A percentile compares a stretch with the other conserved stretches of the same genome.
phyloP scores from a whole-genome alignment of 805 yeast genomes.

The Monosporozyma solicola region DNA sequence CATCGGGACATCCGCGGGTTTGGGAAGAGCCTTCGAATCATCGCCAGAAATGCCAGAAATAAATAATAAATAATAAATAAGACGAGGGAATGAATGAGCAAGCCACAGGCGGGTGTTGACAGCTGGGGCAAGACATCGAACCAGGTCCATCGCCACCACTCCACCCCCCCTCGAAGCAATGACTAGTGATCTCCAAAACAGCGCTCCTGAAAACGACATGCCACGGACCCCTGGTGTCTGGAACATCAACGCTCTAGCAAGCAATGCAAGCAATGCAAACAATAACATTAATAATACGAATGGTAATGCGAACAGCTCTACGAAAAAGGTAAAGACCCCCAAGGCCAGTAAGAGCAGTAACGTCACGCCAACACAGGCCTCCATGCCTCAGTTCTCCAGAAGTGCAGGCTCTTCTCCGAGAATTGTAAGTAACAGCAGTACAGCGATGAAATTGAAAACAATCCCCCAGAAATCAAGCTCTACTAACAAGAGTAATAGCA shows the following conservation, averaged over 20 bases:
- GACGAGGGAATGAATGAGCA: too few species aligned
- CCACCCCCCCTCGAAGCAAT: constrained; percentile 25
- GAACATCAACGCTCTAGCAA: neutral
- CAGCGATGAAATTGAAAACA: neutral
- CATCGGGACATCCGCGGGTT: too few species aligned
- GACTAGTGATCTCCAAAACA: constrained; percentile 42
- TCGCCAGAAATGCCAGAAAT: too few species aligned
- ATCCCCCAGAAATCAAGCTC: neutral
- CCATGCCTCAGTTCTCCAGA: neutral
- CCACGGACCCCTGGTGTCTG: neutral
- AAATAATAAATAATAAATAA: too few species aligned
- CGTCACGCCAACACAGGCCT: neutral
- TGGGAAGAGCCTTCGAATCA: too few species aligned
- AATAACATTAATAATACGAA: neutral
- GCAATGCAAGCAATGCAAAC: neutral
- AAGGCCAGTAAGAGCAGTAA: neutral
- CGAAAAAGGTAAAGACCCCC: neutral
- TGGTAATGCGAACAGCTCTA: neutral
- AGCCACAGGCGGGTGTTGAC: constrained; percentile 4
- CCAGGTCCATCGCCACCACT: neutral
- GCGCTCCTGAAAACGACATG: neutral
- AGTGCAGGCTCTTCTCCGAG: neutral
- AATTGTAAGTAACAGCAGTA: neutral
- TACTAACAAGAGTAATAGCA: neutral
- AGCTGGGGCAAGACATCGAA: neutral